Conservation (phyloP, 2,329 filamentous ascomycete genomes). For the Tolypocladium nubicola region DNA sequence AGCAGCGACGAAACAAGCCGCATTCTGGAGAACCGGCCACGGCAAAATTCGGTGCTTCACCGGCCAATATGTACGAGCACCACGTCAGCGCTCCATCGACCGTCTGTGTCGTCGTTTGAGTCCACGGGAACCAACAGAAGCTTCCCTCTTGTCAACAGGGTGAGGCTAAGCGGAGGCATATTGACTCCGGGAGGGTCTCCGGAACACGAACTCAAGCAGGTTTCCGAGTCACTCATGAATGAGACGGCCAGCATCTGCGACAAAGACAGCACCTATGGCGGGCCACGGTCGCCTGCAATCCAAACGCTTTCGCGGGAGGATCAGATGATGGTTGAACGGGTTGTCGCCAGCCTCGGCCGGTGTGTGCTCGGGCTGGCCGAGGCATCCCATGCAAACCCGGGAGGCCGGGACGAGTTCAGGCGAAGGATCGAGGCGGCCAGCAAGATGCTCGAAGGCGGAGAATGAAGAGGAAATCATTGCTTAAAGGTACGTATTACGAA, state of each 20-base stretch:
- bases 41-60: constrained; percentile 25
- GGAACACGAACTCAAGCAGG: constrained; percentile 35
- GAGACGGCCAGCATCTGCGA: constrained; percentile 34
- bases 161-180: constrained; percentile 33
- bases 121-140: constrained; percentile 50
- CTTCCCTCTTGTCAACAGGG: constrained; percentile 49
- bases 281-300: constrained; percentile 29
- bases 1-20: constrained; percentile 12
- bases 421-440: constrained; percentile 66
- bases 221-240: constrained; percentile 37
- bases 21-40: constrained; percentile 9
- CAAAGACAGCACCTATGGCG: constrained; percentile 16
- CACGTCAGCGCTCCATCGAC: constrained; percentile 33
- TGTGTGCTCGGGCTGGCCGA: constrained; percentile 50
- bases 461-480: background rate
- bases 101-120: constrained; percentile 46
- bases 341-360: constrained; percentile 48
- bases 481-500: background rate
- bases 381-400: constrained; percentile 40
- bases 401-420: constrained; percentile 55
- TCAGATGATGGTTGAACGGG: constrained; percentile 46
- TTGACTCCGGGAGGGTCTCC: constrained; percentile 38
- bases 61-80: constrained; percentile 32
- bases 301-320: constrained; percentile 43
- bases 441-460: constrained; percentile 56